phyloP scores from a whole-genome alignment of 345 rosid species.

The Cochlearia excelsa region DNA sequence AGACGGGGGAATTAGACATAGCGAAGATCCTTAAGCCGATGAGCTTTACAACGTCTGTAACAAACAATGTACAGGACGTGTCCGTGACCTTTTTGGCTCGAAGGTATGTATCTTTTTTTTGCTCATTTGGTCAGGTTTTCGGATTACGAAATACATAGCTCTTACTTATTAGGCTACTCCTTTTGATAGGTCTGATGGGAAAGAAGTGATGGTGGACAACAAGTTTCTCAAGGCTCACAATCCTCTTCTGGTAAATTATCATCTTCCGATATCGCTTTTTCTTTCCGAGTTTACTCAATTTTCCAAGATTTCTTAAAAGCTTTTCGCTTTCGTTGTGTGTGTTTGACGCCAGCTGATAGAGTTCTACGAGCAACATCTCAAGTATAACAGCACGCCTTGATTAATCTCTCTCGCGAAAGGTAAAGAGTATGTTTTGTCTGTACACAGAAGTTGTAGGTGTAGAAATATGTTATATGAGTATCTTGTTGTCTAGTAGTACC shows the following conservation, averaged over 20 bases:
- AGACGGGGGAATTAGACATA: slow-evolving; percentile 47
- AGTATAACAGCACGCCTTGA: slow-evolving; percentile 55
- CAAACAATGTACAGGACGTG: slow-evolving; percentile 63
- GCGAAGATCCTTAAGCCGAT: slow-evolving; percentile 71
- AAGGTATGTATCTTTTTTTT: slow-evolving; percentile 54
- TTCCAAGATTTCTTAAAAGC: background rate
- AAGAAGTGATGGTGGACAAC: slow-evolving; percentile 83
- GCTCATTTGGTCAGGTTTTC: background rate
- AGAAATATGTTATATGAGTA: background rate
- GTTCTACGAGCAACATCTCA: slow-evolving; percentile 91
- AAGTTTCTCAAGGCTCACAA: slow-evolving; percentile 72
- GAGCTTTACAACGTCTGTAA: slow-evolving; percentile 59
- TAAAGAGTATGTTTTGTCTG: slow-evolving; percentile 26
- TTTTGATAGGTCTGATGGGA: slow-evolving; percentile 75
- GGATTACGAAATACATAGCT: background rate
- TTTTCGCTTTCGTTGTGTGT: background rate
- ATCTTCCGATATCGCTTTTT: background rate
- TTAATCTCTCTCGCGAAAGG: background rate
- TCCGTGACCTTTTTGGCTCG: slow-evolving; percentile 65
- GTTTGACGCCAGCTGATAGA: slow-evolving; percentile 58
- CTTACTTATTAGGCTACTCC: slow-evolving; percentile 7
- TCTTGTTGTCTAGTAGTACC: slow-evolving; percentile 4
- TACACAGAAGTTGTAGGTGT: slow-evolving; percentile 35
- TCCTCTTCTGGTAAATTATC: slow-evolving; percentile 74
- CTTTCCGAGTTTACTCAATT: slow-evolving; percentile 16